Evolutionary conservation across 306 rosid genomes (phyloP).

Genomic region (Prunus fruticosa): DNA sequence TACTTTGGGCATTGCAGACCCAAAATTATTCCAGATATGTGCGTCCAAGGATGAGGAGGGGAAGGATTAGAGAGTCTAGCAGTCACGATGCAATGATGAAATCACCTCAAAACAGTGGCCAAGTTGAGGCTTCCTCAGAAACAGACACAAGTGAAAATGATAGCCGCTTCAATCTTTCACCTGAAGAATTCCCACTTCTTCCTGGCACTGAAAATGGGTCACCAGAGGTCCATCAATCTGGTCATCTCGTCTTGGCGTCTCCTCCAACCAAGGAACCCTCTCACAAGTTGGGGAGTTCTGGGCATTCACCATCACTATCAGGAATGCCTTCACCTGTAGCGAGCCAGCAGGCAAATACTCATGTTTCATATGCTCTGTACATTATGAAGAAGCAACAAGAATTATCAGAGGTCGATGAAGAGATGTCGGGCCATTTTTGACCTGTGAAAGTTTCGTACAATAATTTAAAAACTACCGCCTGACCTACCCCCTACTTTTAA

Average conservation of each 20-base stretch:
- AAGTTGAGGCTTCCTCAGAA: constrained; percentile 18
- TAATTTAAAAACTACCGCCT: not conserved
- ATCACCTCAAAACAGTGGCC: constrained; percentile 23
- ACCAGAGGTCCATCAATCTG: constrained; percentile 14
- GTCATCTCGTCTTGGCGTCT: not conserved
- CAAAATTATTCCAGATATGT: constrained; percentile 24
- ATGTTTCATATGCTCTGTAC: constrained; percentile 22
- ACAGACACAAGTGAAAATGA: constrained; percentile 1
- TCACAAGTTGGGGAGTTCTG: constrained; percentile 25
- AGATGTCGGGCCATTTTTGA: constrained; percentile 23
- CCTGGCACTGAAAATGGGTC: constrained; percentile 6
- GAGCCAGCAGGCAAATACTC: constrained; percentile 17
- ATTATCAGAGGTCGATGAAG: not conserved
- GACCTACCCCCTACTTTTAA: not conserved
- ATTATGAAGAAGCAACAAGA: constrained; percentile 16
- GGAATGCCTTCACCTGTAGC: constrained; percentile 19
- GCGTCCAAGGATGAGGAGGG: constrained; percentile 17
- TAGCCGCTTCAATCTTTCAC: constrained; percentile 24
- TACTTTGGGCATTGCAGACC: constrained; percentile 34
- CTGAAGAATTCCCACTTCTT: constrained; percentile 46
- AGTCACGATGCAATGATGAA: not conserved
- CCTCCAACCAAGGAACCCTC: constrained; percentile 10
- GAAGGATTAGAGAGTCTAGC: constrained; percentile 10
- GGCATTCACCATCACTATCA: constrained; percentile 1
- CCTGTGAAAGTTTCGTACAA: constrained; percentile 12